These are phyloP conservation scores for Fusarium abutilonis DNA, from an alignment of 2,329 filamentous ascomycete genomes.

Conservation along the genomic window DNA sequence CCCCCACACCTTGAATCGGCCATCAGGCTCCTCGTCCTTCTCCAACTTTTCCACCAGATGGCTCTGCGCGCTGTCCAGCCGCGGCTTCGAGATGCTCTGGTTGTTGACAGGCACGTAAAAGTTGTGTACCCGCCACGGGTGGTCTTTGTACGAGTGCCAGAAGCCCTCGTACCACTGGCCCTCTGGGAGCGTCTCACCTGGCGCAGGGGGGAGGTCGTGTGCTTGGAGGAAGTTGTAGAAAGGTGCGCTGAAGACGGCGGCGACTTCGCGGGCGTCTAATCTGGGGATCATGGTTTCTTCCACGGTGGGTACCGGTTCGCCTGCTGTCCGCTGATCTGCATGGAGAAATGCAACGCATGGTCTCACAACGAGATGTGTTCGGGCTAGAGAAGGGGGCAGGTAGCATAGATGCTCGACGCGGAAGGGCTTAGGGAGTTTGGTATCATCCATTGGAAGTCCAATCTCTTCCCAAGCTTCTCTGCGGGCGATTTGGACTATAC, in stretches of 20 bases:
- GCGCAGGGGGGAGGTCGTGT: constrained; percentile 62
- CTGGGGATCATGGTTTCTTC: constrained; percentile 80
- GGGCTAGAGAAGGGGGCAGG: constrained; percentile 78
- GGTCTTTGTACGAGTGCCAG: constrained; percentile 83
- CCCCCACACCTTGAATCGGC: constrained; percentile 87
- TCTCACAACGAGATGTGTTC: constrained; percentile 77
- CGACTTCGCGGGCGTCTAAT: constrained; percentile 89
- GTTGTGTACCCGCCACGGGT: constrained; percentile 87
- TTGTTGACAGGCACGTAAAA: constrained; percentile 86
- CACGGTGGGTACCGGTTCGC: constrained; percentile 56
- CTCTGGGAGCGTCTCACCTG: constrained; percentile 53
- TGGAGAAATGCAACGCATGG: constrained; percentile 83
- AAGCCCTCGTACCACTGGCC: constrained; percentile 85
- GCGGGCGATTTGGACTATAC: constrained; percentile 79
- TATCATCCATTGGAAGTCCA: constrained; percentile 78
- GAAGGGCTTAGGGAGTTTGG: constrained; percentile 78
- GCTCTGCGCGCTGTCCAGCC: constrained; percentile 54
- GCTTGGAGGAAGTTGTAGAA: constrained; percentile 82
- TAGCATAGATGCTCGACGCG: constrained; percentile 87
- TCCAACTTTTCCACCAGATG: constrained; percentile 57
- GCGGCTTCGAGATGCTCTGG: constrained; percentile 72
- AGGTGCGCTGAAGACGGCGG: constrained; percentile 90
- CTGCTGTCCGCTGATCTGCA: constrained; percentile 59
- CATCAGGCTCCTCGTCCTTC: constrained; percentile 57
- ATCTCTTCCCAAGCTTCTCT: constrained; percentile 95